phyloP scores from a whole-genome alignment of 2,329 filamentous ascomycete genomes.

The Knoxdaviesia proteae region DNA sequence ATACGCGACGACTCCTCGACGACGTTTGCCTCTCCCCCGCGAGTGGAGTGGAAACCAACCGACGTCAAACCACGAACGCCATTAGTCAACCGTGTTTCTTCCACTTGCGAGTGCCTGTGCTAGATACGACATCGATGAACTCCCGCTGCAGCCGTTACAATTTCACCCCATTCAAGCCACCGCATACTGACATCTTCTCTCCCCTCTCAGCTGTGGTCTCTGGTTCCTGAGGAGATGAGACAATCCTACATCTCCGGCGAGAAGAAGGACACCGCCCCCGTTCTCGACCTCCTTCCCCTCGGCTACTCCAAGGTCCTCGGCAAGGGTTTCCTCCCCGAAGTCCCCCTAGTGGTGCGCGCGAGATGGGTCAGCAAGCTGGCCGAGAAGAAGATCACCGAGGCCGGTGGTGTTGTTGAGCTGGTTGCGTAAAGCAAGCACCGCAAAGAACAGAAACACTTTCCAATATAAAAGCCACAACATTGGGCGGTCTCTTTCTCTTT shows the following conservation, averaged over 20 bases:
- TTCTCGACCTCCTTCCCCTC: conserved; percentile 91
- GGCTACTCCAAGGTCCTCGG: conserved; percentile 98
- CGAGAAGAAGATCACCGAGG: conserved; percentile 97
- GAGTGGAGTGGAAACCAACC: too few relatives aligned
- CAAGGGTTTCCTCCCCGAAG: conserved; percentile 85
- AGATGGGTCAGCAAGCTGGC: conserved; percentile 90
- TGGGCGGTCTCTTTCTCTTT: background rate
- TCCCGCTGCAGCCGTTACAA: too few relatives aligned
- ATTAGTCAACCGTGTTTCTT: too few relatives aligned
- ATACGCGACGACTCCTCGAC: too few relatives aligned
- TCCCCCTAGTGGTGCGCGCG: conserved; percentile 86
- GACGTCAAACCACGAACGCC: too few relatives aligned
- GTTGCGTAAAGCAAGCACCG: conserved; percentile 41
- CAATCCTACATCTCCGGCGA: conserved; percentile 68
- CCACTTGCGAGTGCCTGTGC: too few relatives aligned
- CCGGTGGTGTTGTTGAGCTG: conserved; percentile 87
- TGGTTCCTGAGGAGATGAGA: conserved; percentile 81
- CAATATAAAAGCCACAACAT: conserved; percentile 1
- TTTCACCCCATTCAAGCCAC: background rate
- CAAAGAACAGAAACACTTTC: background rate
- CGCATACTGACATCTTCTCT: conserved; percentile 10
- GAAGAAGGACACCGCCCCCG: conserved; percentile 81
- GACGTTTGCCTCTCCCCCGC: too few relatives aligned
- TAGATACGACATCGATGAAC: too few relatives aligned
- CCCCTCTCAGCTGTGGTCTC: conserved; percentile 60